Base-by-base conservation (phyloP, 495 filamentous ascomycete genomes). In the Aspergillus saccharolyticus region DNA sequence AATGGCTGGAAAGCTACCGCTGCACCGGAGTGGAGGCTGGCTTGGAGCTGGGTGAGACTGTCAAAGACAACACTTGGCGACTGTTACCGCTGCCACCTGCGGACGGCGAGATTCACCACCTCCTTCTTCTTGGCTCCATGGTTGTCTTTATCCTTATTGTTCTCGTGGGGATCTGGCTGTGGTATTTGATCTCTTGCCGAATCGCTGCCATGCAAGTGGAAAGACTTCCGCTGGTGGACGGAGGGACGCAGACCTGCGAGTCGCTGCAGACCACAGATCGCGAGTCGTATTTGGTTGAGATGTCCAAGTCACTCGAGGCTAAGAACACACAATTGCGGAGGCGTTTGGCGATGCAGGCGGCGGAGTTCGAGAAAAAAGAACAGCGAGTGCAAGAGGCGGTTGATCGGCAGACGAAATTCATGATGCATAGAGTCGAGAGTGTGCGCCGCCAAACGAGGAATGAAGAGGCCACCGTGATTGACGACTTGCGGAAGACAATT, bases 11-110 rank as follows among this genome's bases (percentile, higher is more conserved):
- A 21, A 16, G 6, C 12, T 18, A 33, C 30, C 55, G 55, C 44
- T 64, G 62, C 57, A 19, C 45, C 12, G 62, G 62, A 2, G 46
- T 56, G 19, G 43, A 43, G 24, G n/a, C 53, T 4, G 62, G 58
- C 1, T 9, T 61, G 8, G 51, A 52, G 9, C 4, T 58, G 47
- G 14, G 20, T 1, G 30, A 20, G 1, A 21, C 18, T 1, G 10
- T 57, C 49, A 18, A 49, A 1, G 24, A 53, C n/a, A 25, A 44
- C 15, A 5, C 7, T 22, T 28, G 2, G 43, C 15, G 28, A 14
- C 18, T 28, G 25, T 3, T 57, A 14, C 18, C 9, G 25, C 4
- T 57, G 12, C 21, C 17, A 16, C 42, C 17, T 19, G 25, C 50
- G 16, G 56, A 50, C 18, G 18, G 22, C 14, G 61, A 63, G 18